Base-by-base conservation (phyloP, 257 asterid genomes). In the Jacaranda mimosifolia region DNA sequence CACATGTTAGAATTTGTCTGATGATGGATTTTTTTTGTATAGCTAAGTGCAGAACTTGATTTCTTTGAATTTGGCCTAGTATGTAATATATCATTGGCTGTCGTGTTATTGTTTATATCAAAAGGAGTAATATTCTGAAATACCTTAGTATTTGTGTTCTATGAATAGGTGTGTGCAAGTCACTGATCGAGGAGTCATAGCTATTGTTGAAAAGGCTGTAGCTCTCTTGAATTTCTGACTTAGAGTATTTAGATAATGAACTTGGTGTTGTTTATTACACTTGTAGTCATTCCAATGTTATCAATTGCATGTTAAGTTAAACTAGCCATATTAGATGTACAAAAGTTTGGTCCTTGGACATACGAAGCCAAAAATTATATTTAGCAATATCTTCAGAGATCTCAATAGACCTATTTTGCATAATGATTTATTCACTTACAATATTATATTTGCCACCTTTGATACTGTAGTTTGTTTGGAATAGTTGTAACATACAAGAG, bases 11-110 rank as follows among this genome's bases (percentile, higher is more conserved):
- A 93, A 93, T 85, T 85, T 93, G 68, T 91, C 97, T 10, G 93
- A 95, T 76, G 98, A 93, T 68, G 98, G 92, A 49, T 93, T 58
- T 89, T 58, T 89, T 88, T 75, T 83, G 87, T 79, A 90, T 93
- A 85, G 97, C 97, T 8, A 87, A 87, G 77, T 95, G 99, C 92
- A 89, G 81, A 86, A 78, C 70, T 79, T 95, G 80, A 82, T 19
- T 51, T 87, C 91, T 21, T 91, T 95, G 76, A 95, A 86, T 86
- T 79, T 91, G 87, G 89, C 96, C 39, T 91, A 98, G 98, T 95
- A 87, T 64, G 91, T 81, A 55, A 76, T 73, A 49, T 72, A 57
- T 15, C 40, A 53, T 56, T 46, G 18, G 14, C 26, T 39, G 11
- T 36, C 72, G 14, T 74, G 3, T 46, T 55, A 10, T 67, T 74